Evolutionary conservation across 495 filamentous ascomycete genomes (phyloP).

Genomic region (Penicillium desertorum): DNA sequence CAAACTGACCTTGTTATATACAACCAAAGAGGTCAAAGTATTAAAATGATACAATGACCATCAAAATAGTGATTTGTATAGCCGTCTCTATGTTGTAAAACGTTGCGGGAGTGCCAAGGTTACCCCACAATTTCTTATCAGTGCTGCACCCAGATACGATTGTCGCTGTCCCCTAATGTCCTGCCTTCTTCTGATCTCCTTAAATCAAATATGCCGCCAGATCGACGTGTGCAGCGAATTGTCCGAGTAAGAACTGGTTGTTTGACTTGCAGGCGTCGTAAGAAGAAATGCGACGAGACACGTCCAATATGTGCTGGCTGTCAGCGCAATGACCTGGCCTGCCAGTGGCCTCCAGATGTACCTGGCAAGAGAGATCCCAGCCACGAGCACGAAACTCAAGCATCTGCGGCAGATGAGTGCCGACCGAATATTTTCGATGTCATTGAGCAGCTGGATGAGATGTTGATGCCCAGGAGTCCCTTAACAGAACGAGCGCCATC

Average conservation of each 20-base stretch:
- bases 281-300: constrained; percentile 90
- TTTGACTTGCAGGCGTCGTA: constrained; percentile 80
- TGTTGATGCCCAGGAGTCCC: constrained; percentile 11
- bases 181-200: constrained; percentile 1
- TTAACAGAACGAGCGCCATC: constrained; percentile 21
- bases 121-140: constrained; percentile 16
- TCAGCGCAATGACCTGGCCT: constrained; percentile 35
- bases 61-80: neutral
- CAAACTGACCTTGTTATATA: neutral
- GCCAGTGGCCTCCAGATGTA: constrained; percentile 33
- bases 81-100: too few species aligned
- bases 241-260: constrained; percentile 64
- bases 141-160: neutral
- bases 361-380: constrained; percentile 20
- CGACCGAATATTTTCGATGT: constrained; percentile 9
- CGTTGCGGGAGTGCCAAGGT: neutral
- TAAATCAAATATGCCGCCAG: constrained; percentile 29
- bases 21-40: neutral
- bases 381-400: neutral
- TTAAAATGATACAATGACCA: neutral
- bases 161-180: neutral
- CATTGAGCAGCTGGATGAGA: constrained; percentile 17
- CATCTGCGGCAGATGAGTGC: neutral
- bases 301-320: constrained; percentile 69
- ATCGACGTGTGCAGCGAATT: constrained; percentile 33